A percentile compares a stretch with the other conserved stretches of the same genome.
Conservation (phyloP, 176 grass and related monocot species). For the Oropetium thomaeum region DNA sequence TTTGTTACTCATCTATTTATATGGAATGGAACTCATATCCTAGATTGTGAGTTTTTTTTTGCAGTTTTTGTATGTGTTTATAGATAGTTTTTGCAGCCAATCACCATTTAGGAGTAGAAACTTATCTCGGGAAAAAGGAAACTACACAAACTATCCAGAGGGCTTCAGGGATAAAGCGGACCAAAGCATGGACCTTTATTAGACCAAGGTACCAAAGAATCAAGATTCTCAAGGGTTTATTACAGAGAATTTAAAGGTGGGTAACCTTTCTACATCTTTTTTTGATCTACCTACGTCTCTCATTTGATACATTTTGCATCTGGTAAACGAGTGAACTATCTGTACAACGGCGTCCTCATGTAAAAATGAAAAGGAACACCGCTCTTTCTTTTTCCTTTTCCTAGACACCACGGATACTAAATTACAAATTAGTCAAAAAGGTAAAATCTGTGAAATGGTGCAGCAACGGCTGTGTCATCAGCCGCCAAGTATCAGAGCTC, state of each 20-base stretch:
- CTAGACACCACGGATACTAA: conserved; percentile 35
- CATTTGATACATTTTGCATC: conserved; percentile 28
- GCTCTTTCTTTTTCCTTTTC: conserved; percentile 4
- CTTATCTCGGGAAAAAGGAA: too few species aligned
- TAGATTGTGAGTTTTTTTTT: not conserved
- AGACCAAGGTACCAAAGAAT: not conserved
- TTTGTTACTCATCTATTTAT: too few species aligned
- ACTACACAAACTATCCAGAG: too few species aligned
- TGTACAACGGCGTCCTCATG: conserved; percentile 52
- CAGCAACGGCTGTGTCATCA: not conserved
- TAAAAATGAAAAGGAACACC: conserved; percentile 44
- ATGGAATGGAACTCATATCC: too few species aligned
- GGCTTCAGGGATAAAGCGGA: not conserved
- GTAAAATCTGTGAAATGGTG: not conserved
- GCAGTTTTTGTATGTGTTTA: too few species aligned
- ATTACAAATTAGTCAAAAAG: conserved; percentile 21
- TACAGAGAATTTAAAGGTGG: too few species aligned
- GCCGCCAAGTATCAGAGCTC: conserved; percentile 44
- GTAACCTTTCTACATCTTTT: not conserved
- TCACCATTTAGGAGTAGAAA: too few species aligned
- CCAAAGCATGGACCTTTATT: not conserved
- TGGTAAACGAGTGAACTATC: conserved; percentile 38
- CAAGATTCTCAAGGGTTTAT: not conserved
- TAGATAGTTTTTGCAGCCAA: too few species aligned
- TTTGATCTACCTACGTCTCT: conserved; percentile 19